phyloP scores from a whole-genome alignment of 495 filamentous ascomycete genomes.

The Trichoderma orchidacearum region DNA sequence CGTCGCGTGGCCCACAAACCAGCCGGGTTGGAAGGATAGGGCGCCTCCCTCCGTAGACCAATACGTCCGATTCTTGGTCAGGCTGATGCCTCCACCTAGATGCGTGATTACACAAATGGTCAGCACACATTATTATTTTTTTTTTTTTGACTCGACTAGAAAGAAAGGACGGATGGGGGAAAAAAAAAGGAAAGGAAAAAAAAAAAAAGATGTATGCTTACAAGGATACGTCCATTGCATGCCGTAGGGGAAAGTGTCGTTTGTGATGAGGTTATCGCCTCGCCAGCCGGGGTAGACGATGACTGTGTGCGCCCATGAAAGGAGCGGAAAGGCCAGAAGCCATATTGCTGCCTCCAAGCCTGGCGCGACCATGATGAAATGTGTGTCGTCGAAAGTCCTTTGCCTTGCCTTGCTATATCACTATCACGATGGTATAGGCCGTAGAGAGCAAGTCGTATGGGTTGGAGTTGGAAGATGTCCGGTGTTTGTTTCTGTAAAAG shows the following conservation, averaged over 20 bases:
- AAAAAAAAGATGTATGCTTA: slow-evolving; percentile 24
- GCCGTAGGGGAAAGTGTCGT: slow-evolving; percentile 58
- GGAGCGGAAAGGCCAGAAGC: neutral
- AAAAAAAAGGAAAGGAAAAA: no score
- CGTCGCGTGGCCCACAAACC: slow-evolving; percentile 60
- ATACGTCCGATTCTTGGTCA: slow-evolving; percentile 59
- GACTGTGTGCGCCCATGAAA: neutral
- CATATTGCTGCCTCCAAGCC: neutral
- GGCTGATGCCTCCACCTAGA: slow-evolving; percentile 58
- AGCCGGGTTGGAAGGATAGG: slow-evolving; percentile 56
- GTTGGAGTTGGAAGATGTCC: no score
- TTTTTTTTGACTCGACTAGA: no score
- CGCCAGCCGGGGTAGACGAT: slow-evolving; percentile 67
- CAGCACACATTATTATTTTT: no score
- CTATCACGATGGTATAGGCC: no score
- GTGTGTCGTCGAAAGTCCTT: no score
- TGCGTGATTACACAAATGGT: slow-evolving; percentile 8
- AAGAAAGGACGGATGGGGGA: no score
- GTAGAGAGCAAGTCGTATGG: no score
- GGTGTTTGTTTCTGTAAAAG: no score
- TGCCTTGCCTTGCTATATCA: no score
- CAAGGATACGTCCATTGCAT: slow-evolving; percentile 84
- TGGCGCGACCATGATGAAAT: neutral
- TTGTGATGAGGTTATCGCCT: slow-evolving; percentile 66
- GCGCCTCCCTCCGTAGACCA: slow-evolving; percentile 66